phyloP scores from a whole-genome alignment of 805 yeast genomes.

The Yueomyces sinensis region DNA sequence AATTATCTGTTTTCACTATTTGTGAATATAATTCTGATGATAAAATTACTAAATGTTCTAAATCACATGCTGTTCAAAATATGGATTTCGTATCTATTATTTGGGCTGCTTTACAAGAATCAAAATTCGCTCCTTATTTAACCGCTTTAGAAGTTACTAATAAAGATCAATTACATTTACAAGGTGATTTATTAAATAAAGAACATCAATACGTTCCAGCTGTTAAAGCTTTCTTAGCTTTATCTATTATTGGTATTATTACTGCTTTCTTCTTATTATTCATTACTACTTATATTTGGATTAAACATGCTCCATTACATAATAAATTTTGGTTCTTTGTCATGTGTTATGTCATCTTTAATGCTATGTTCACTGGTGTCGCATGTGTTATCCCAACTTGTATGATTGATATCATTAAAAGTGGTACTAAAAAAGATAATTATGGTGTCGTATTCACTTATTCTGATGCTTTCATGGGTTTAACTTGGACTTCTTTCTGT shows the following conservation, averaged over 20 bases:
- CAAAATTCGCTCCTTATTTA: conserved; percentile 21
- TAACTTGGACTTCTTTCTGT: conserved; percentile 21
- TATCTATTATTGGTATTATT: conserved; percentile 15
- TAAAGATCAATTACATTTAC: conserved; percentile 15
- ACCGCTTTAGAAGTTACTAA: conserved; percentile 15
- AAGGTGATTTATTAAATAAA: conserved; percentile 18
- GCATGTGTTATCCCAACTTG: conserved; percentile 19
- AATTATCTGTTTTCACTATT: conserved; percentile 20
- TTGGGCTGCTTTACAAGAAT: conserved; percentile 16
- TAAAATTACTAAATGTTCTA: conserved; percentile 13
- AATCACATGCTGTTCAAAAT: conserved; percentile 22
- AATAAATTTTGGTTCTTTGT: conserved; percentile 8
- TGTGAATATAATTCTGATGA: conserved; percentile 15
- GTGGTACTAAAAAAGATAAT: conserved; percentile 20
- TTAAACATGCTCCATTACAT: conserved; percentile 1
- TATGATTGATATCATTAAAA: conserved; percentile 18
- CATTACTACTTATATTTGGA: conserved; percentile 4
- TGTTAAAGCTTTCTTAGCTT: conserved; percentile 19
- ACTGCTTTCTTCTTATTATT: conserved; percentile 12
- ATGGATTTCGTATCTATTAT: conserved; percentile 21
- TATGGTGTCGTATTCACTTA: conserved; percentile 16
- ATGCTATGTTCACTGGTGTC: conserved; percentile 16
- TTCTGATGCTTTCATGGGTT: conserved; percentile 17
- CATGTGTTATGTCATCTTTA: conserved; percentile 6
- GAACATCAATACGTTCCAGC: conserved; percentile 23